Conservation (phyloP, 768 basidiomycete species). For the Phanerochaete sordida region DNA sequence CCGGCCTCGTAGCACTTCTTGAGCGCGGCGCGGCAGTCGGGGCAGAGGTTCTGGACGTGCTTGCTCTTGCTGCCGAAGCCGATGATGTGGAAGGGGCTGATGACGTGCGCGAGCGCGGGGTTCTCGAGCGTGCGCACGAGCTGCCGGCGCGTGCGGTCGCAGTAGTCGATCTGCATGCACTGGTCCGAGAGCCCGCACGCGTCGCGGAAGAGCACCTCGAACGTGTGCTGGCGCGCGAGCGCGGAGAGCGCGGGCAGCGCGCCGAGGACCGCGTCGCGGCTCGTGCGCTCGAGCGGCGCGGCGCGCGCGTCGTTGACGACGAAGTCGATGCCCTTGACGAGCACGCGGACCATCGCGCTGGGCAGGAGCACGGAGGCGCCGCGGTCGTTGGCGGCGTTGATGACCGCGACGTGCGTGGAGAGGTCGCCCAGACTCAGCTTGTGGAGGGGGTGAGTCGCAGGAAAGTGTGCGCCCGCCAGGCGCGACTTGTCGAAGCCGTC, state of each 20-base stretch:
- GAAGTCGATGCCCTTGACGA: neutral
- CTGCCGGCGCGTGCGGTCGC: neutral
- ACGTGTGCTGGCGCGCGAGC: neutral
- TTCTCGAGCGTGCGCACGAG: neutral
- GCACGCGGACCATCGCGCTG: neutral
- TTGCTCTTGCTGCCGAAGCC: neutral
- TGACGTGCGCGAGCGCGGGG: neutral
- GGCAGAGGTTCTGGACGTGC: neutral
- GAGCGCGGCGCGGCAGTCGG: neutral
- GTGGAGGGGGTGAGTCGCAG: neutral
- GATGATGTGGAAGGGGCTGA: neutral
- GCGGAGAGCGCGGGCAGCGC: neutral
- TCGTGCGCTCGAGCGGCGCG: neutral
- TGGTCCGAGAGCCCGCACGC: neutral
- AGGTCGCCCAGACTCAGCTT: neutral
- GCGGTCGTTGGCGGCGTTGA: neutral
- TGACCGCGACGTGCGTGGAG: neutral
- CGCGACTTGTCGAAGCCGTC: neutral
- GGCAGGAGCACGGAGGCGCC: neutral
- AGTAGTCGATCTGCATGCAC: neutral
- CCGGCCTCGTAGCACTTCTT: neutral
- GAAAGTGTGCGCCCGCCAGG: neutral
- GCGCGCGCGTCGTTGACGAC: neutral
- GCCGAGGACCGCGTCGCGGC: neutral
- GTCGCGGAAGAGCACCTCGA: neutral